Percentiles rank a stretch among this genome's conserved stretches.
phyloP scores from a whole-genome alignment of 441 rosid species.

The Manihot esculenta region DNA sequence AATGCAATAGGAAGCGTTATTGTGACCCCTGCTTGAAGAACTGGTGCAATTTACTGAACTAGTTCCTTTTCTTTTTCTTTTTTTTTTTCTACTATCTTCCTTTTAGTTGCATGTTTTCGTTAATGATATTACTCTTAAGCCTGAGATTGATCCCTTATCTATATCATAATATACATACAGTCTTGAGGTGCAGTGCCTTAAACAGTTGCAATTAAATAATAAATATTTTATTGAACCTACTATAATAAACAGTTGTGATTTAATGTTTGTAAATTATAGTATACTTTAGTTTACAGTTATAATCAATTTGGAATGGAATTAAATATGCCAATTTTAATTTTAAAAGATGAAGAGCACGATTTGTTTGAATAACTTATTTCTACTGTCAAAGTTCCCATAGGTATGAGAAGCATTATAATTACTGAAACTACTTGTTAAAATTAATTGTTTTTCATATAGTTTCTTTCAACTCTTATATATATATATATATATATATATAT shows the following conservation, averaged over 20 bases:
- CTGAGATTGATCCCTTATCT: neutral
- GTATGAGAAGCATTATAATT: neutral
- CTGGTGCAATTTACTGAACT: conserved; percentile 44
- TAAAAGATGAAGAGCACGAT: neutral
- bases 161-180: neutral
- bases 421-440: neutral
- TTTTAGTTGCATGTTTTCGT: neutral
- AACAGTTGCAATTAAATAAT: neutral
- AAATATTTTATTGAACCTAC: neutral
- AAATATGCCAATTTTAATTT: neutral
- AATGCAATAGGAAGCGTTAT: conserved; percentile 55
- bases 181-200: neutral
- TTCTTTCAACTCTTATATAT: too few species aligned
- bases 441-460: neutral
- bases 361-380: neutral
- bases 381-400: neutral
- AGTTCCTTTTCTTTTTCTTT: neutral
- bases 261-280: neutral
- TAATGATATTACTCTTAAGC: neutral
- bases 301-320: neutral
- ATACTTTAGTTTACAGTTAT: neutral
- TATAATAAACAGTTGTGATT: neutral
- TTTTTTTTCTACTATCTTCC: neutral
- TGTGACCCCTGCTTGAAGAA: conserved; percentile 47
- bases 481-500: too few species aligned